Conservation (phyloP, 495 filamentous ascomycete species). For the Pseudotulostoma volvatum region DNA sequence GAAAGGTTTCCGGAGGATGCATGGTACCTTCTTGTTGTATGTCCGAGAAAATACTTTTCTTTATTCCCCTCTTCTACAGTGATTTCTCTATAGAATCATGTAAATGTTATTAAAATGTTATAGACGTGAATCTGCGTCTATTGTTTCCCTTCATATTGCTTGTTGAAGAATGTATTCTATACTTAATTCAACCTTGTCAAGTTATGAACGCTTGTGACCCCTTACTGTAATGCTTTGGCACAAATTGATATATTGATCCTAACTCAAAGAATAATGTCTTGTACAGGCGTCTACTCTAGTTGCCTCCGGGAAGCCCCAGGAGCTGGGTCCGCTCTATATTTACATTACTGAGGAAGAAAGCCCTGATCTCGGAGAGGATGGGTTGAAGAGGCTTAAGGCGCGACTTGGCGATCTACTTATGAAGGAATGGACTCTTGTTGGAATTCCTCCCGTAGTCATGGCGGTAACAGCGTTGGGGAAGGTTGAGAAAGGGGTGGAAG, state of each 20-base stretch:
- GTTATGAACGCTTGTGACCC: too few species aligned
- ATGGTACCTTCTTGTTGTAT: constrained; percentile 10
- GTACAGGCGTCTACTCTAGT: constrained; percentile 8
- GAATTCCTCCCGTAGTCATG: constrained; percentile 8
- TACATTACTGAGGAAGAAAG: constrained; percentile 4
- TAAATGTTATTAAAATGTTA: too few species aligned
- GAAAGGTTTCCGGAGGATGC: constrained; percentile 5
- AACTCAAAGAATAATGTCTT: not conserved
- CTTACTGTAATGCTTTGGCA: too few species aligned
- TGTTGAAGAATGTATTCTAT: too few species aligned
- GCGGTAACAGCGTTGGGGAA: constrained; percentile 7
- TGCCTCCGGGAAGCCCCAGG: constrained; percentile 3
- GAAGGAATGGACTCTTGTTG: constrained; percentile 12
- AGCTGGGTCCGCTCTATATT: constrained; percentile 6
- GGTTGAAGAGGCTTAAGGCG: constrained; percentile 4
- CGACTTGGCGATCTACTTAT: constrained; percentile 10
- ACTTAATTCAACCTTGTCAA: too few species aligned
- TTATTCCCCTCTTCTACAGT: too few species aligned
- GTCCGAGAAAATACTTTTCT: not conserved
- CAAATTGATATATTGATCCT: not conserved
- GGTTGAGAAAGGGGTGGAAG: constrained; percentile 6
- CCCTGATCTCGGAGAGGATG: not conserved
- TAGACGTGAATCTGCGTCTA: too few species aligned
- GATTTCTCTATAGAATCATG: too few species aligned
- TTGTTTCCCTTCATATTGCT: too few species aligned